These are phyloP conservation scores for Coprinellus micaceus DNA, from an alignment of 768 basidiomycete genomes.

Conservation along the genomic window DNA sequence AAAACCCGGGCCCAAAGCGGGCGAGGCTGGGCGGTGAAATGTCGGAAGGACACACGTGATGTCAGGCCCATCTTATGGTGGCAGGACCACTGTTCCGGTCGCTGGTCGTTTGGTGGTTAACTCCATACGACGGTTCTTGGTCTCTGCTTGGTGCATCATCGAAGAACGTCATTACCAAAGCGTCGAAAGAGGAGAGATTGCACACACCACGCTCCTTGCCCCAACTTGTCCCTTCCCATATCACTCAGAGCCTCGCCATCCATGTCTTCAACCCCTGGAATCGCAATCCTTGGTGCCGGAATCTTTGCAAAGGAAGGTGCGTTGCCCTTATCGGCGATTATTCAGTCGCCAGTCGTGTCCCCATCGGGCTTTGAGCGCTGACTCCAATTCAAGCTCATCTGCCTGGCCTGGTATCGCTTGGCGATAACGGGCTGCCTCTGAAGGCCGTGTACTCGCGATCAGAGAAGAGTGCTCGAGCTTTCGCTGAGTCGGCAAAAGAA, in stretches of 20 bases:
- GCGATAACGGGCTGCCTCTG: conserved; percentile 38
- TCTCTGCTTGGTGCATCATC: background rate
- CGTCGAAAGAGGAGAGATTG: background rate
- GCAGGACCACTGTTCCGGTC: background rate
- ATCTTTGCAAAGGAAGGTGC: conserved; percentile 73
- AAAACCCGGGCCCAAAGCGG: conserved; percentile 5
- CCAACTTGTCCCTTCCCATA: background rate
- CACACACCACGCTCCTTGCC: conserved; percentile 5
- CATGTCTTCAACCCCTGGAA: conserved; percentile 44
- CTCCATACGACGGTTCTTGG: background rate
- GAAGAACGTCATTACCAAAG: conserved; percentile 4
- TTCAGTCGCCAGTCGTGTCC: conserved; percentile 3
- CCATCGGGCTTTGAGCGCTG: conserved; percentile 23
- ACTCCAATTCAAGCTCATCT: conserved; percentile 56
- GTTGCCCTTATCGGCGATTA: conserved; percentile 19
- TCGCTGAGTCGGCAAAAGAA: conserved; percentile 44
- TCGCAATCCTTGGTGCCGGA: conserved; percentile 80
- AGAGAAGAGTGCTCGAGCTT: conserved; percentile 49
- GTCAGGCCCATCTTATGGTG: background rate
- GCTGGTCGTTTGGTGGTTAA: background rate
- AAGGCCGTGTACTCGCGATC: conserved; percentile 83
- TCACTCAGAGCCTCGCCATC: too few species aligned
- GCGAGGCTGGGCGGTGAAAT: conserved; percentile 18
- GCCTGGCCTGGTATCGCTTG: conserved; percentile 63
- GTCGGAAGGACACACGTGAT: conserved; percentile 23